Conservation (phyloP, 805 yeast species). For the Saccharomycopsis amapae region DNA sequence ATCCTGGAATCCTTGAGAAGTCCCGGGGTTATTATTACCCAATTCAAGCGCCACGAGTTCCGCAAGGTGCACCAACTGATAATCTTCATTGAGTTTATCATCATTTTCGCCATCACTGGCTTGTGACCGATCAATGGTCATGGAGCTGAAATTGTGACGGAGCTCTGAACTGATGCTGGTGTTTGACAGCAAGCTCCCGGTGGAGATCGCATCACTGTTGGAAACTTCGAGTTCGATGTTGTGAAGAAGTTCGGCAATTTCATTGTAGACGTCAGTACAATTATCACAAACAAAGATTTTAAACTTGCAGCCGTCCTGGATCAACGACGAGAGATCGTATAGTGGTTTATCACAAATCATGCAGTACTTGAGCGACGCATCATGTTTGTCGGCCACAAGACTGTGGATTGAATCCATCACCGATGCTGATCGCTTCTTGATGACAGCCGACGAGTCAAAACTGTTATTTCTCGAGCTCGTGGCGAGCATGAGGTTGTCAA, state of each 20-base stretch:
- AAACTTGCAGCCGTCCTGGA: constrained; percentile 26
- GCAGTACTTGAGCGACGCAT: constrained; percentile 35
- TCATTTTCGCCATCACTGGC: neutral
- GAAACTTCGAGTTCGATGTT: constrained; percentile 11
- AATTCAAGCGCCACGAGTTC: constrained; percentile 14
- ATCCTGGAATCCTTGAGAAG: neutral
- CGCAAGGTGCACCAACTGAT: constrained; percentile 9
- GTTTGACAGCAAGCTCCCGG: neutral
- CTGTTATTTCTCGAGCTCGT: constrained; percentile 14
- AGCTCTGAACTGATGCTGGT: neutral
- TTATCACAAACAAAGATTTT: constrained; percentile 21
- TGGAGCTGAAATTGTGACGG: neutral
- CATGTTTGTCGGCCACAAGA: constrained; percentile 1
- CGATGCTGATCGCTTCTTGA: neutral
- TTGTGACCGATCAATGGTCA: neutral
- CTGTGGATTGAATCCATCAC: neutral
- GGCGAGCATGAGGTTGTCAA: neutral
- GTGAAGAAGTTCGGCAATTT: constrained; percentile 9
- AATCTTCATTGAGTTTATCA: constrained; percentile 6
- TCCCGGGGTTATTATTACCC: constrained; percentile 6
- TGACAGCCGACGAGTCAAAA: neutral
- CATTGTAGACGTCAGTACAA: constrained; percentile 18
- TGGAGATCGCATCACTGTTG: neutral
- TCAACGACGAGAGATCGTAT: constrained; percentile 47
- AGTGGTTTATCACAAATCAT: constrained; percentile 65